A percentile compares a stretch with the other conserved stretches of the same genome.
These are phyloP conservation scores for Salvia miltiorrhiza DNA, from an alignment of 257 asterid species.

Conservation along the genomic window DNA sequence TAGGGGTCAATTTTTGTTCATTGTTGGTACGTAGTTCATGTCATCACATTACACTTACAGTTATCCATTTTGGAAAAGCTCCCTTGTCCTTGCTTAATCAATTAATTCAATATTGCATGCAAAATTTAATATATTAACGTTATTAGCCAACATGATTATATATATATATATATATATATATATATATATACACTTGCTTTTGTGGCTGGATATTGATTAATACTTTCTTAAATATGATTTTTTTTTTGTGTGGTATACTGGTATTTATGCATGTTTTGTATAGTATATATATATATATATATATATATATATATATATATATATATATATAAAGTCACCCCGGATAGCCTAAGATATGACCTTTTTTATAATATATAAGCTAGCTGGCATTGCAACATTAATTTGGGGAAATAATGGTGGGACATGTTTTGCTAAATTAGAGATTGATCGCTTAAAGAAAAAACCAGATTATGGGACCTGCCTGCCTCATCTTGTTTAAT, in stretches of 20 bases:
- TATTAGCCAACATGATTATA: not conserved
- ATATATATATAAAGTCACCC: too few relatives aligned
- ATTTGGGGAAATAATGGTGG: not conserved
- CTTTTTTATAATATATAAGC: not conserved
- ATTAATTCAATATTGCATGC: not conserved
- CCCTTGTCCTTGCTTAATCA: not conserved
- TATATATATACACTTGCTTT: too few relatives aligned
- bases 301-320: too few relatives aligned
- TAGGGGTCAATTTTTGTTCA: constrained; percentile 26
- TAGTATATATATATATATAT: too few relatives aligned
- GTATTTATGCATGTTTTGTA: too few relatives aligned
- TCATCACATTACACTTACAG: not conserved
- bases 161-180: not conserved
- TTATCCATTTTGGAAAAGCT: not conserved
- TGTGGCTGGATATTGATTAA: not conserved
- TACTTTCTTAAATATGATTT: not conserved
- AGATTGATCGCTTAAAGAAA: not conserved
- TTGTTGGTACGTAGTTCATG: not conserved
- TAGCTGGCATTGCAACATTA: not conserved
- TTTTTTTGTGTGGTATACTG: too few relatives aligned
- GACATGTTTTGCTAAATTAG: not conserved
- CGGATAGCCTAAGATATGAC: too few relatives aligned
- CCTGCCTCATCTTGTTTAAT: not conserved
- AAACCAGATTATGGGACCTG: not conserved
- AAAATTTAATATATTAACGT: not conserved